Evolutionary conservation across 2,329 filamentous ascomycete species (phyloP).

Genomic region (Fusarium keratoplasticum): DNA sequence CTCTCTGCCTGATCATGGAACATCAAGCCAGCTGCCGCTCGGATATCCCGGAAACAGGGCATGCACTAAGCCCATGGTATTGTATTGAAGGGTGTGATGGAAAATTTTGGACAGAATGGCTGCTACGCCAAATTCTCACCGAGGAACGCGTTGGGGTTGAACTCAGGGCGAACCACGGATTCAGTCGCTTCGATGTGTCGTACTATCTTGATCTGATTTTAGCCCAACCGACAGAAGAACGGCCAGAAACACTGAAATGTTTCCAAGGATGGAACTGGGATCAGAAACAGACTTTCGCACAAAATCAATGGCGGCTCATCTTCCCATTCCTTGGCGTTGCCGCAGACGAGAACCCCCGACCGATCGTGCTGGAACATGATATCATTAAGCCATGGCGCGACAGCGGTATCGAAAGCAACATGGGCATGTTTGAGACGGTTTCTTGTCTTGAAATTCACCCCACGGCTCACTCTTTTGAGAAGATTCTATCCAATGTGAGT

Average conservation of each 20-base stretch:
- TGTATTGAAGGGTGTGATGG: not conserved
- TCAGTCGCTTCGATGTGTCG: not conserved
- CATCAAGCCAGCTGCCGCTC: no score
- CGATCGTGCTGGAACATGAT: not conserved
- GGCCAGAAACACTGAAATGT: not conserved
- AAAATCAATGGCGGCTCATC: not conserved
- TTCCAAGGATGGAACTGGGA: not conserved
- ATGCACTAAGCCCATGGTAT: no score
- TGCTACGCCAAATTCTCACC: not conserved
- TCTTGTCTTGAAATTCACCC: not conserved
- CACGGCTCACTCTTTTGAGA: not conserved
- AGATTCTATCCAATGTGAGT: not conserved
- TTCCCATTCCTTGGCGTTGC: not conserved
- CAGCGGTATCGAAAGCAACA: not conserved
- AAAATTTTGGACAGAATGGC: not conserved
- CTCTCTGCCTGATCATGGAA: no score
- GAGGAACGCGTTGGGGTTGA: not conserved
- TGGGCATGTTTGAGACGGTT: not conserved
- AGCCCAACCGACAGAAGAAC: not conserved
- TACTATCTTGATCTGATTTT: not conserved
- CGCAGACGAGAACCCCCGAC: fast-evolving
- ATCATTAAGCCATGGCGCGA: not conserved
- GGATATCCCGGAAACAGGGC: no score
- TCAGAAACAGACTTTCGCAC: not conserved
- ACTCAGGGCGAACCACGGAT: not conserved